phyloP scores from a whole-genome alignment of 2,329 filamentous ascomycete genomes.

The Purpureocillium lavendulum region DNA sequence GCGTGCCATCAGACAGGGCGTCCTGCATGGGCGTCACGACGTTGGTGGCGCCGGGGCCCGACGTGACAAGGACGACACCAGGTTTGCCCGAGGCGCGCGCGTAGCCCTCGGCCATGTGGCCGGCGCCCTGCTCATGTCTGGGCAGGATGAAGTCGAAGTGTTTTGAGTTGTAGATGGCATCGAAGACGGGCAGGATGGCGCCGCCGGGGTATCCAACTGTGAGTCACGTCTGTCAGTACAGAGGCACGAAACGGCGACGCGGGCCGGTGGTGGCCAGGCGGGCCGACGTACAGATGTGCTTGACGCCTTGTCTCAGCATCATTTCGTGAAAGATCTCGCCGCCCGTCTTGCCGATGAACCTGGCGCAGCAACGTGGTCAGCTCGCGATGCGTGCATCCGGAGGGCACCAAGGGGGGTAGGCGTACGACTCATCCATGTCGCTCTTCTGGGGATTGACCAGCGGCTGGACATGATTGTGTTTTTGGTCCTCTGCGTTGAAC shows the following conservation, averaged over 20 bases:
- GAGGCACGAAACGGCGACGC: neutral
- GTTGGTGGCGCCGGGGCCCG: slow-evolving; percentile 92
- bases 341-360: slow-evolving; percentile 89
- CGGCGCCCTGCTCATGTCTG: slow-evolving; percentile 93
- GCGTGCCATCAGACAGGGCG: slow-evolving; percentile 88
- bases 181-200: slow-evolving; percentile 94
- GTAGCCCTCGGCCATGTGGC: slow-evolving; percentile 98
- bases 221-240: slow-evolving; percentile 15
- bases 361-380: slow-evolving; percentile 20
- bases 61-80: slow-evolving; percentile 93
- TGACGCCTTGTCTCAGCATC: slow-evolving; percentile 89
- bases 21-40: slow-evolving; percentile 95
- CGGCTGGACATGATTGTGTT: slow-evolving; percentile 58
- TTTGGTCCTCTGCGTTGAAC: slow-evolving; percentile 41
- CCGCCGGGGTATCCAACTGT: slow-evolving; percentile 84
- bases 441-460: slow-evolving; percentile 51
- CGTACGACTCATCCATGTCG: slow-evolving; percentile 76
- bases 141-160: slow-evolving; percentile 95
- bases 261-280: no score
- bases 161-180: slow-evolving; percentile 96
- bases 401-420: slow-evolving; percentile 22
- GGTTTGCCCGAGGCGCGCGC: slow-evolving; percentile 88
- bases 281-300: slow-evolving; percentile 75
- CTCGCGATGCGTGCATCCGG: neutral
- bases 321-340: slow-evolving; percentile 98